These are phyloP conservation scores for Naganishia kalamii DNA, from an alignment of 768 basidiomycete genomes.

Conservation along the genomic window DNA sequence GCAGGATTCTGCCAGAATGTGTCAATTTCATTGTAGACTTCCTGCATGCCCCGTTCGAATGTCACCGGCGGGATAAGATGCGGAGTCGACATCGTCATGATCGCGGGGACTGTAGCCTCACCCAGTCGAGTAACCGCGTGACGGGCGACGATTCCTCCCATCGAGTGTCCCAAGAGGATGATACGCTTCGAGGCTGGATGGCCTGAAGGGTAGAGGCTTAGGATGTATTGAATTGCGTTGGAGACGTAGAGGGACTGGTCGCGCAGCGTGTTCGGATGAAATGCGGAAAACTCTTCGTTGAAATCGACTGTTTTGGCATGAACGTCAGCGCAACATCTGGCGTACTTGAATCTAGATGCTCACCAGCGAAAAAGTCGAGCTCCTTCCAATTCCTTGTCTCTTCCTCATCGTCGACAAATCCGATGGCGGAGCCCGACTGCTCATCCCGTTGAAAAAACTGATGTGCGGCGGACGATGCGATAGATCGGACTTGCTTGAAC, in stretches of 20 bases:
- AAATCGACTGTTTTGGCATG: constrained; percentile 63
- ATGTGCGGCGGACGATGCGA: constrained; percentile 80
- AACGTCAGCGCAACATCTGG: neutral
- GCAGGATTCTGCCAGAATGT: constrained; percentile 45
- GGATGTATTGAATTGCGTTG: constrained; percentile 66
- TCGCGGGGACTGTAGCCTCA: constrained; percentile 50
- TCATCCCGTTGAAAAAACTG: constrained; percentile 66
- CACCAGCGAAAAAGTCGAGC: constrained; percentile 83
- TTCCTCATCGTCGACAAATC: neutral
- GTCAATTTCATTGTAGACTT: constrained; percentile 55
- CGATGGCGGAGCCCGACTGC: neutral
- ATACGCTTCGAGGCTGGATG: constrained; percentile 53
- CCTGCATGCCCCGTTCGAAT: constrained; percentile 72
- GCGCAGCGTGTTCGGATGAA: constrained; percentile 80
- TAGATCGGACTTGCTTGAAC: constrained; percentile 84
- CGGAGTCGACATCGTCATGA: constrained; percentile 96
- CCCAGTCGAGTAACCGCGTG: constrained; percentile 61
- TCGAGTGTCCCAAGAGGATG: constrained; percentile 84
- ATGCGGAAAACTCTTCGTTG: constrained; percentile 93
- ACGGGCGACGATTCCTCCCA: constrained; percentile 89
- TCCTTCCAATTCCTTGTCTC: constrained; percentile 38
- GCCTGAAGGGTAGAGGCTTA: constrained; percentile 58
- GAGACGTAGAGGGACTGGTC: constrained; percentile 71
- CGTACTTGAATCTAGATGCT: constrained; percentile 29
- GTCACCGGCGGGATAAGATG: constrained; percentile 80